phyloP scores from a whole-genome alignment of 495 filamentous ascomycete species.

The Hypoxylon perforatum region DNA sequence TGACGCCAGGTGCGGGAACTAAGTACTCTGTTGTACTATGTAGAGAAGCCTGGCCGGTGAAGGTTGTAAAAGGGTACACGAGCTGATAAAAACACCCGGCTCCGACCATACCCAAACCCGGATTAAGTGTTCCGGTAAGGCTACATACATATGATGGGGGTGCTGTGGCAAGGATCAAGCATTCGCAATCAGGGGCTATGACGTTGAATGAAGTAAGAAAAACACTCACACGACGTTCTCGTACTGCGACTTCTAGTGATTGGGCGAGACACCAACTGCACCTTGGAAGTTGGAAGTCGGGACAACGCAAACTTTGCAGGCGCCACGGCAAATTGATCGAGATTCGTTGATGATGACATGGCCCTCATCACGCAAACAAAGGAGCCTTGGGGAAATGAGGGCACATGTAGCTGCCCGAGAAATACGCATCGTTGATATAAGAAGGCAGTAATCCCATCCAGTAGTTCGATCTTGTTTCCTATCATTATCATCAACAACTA shows the following conservation, averaged over 20 bases:
- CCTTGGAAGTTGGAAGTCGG: constrained; percentile 24
- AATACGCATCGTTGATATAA: constrained; percentile 22
- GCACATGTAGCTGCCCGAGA: constrained; percentile 6
- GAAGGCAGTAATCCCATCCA: constrained; percentile 3
- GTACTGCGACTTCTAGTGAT: constrained; percentile 17
- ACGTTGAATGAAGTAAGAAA: constrained; percentile 44
- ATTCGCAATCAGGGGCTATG: constrained; percentile 31
- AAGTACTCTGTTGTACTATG: background rate
- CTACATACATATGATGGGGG: too few species aligned
- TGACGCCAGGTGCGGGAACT: constrained; percentile 28
- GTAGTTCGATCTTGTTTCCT: background rate
- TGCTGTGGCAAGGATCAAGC: constrained; percentile 16
- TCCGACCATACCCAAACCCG: background rate
- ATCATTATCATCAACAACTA: constrained; percentile 7
- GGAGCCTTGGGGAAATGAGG: constrained; percentile 10
- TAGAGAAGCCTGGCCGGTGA: background rate
- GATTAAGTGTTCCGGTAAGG: constrained; percentile 22
- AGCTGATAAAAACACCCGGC: background rate
- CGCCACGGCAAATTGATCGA: constrained; percentile 32
- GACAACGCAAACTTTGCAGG: background rate
- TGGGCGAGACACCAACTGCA: constrained; percentile 14
- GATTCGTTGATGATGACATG: constrained; percentile 39
- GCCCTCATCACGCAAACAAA: constrained; percentile 25
- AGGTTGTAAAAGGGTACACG: background rate
- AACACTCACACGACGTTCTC: constrained; percentile 11